Percentiles rank a stretch among this genome's conserved stretches.
These are phyloP conservation scores for Arctium minus DNA, from an alignment of 129 eudicot species.

Conservation along the genomic window DNA sequence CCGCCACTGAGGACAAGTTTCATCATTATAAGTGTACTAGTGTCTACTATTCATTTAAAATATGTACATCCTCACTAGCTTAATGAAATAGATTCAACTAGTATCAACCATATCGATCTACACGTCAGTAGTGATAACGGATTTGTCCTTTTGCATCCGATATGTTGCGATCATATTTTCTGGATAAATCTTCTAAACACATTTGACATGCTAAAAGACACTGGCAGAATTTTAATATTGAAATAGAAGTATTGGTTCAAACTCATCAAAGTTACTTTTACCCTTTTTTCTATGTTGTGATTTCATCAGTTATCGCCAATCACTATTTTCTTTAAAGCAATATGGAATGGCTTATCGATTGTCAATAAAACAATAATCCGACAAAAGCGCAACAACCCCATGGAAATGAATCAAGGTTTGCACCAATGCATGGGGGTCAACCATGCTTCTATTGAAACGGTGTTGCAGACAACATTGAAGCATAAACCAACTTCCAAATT, in stretches of 20 bases:
- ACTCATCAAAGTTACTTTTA: background rate
- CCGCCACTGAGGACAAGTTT: too few species aligned
- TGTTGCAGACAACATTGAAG: constrained; percentile 61
- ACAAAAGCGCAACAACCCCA: constrained; percentile 16
- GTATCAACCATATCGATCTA: background rate
- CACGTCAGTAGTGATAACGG: background rate
- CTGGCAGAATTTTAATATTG: background rate
- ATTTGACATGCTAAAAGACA: background rate
- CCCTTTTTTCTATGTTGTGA: background rate
- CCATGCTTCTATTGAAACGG: constrained; percentile 87
- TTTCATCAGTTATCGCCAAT: background rate
- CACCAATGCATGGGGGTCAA: constrained; percentile 99
- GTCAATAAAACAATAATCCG: background rate
- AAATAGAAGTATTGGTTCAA: background rate
- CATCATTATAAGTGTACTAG: too few species aligned
- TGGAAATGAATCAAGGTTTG: constrained; percentile 98
- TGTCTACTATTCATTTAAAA: too few species aligned
- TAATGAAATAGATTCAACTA: too few species aligned
- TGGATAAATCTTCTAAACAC: background rate
- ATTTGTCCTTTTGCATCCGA: background rate
- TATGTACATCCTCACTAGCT: too few species aligned
- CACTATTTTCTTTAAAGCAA: background rate
- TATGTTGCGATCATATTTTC: too few species aligned
- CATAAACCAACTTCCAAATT: constrained; percentile 75
- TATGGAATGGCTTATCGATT: background rate